Conservation (phyloP, 2,329 filamentous ascomycete species). For the Thelonectria rubi region DNA sequence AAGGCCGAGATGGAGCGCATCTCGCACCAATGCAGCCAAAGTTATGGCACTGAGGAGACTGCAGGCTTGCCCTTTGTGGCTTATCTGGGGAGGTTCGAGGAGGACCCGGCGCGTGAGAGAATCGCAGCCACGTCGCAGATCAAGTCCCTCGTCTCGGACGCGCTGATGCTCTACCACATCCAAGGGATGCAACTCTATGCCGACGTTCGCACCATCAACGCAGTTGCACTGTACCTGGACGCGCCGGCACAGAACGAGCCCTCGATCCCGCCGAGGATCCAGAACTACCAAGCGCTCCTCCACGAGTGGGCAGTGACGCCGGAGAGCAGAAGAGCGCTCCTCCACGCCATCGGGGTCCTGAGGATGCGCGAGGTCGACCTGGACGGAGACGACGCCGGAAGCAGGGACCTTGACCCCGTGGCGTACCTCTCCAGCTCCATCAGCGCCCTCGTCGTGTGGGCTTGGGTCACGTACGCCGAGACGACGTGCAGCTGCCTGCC, state of each 20-base stretch:
- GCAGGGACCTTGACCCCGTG: slow-evolving; percentile 45
- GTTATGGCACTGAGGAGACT: slow-evolving; percentile 19
- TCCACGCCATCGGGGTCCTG: slow-evolving; percentile 48
- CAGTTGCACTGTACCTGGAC: slow-evolving; percentile 35
- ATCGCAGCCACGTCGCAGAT: slow-evolving; percentile 41
- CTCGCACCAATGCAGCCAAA: slow-evolving; percentile 31
- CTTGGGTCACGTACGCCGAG: slow-evolving; percentile 45
- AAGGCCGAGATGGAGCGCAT: slow-evolving; percentile 39
- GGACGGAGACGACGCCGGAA: slow-evolving; percentile 28
- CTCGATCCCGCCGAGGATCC: slow-evolving; percentile 28
- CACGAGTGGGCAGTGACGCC: slow-evolving; percentile 45
- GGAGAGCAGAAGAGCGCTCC: slow-evolving; percentile 45
- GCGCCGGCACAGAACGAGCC: slow-evolving; percentile 24
- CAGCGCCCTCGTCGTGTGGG: slow-evolving; percentile 48
- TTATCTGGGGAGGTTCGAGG: slow-evolving; percentile 44
- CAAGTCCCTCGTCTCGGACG: slow-evolving; percentile 44
- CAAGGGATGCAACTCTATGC: slow-evolving; percentile 49
- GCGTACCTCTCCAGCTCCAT: slow-evolving; percentile 46
- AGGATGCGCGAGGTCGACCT: slow-evolving; percentile 38
- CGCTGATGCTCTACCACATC: slow-evolving; percentile 49
- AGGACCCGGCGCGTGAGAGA: slow-evolving; percentile 37
- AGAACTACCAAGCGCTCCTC: slow-evolving; percentile 35
- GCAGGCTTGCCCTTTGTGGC: slow-evolving; percentile 37
- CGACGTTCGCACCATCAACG: slow-evolving; percentile 45
- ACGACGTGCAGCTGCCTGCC: slow-evolving; percentile 43